Evolutionary conservation across 495 filamentous ascomycete genomes (phyloP).

Genomic region (Neurospora terricola): DNA sequence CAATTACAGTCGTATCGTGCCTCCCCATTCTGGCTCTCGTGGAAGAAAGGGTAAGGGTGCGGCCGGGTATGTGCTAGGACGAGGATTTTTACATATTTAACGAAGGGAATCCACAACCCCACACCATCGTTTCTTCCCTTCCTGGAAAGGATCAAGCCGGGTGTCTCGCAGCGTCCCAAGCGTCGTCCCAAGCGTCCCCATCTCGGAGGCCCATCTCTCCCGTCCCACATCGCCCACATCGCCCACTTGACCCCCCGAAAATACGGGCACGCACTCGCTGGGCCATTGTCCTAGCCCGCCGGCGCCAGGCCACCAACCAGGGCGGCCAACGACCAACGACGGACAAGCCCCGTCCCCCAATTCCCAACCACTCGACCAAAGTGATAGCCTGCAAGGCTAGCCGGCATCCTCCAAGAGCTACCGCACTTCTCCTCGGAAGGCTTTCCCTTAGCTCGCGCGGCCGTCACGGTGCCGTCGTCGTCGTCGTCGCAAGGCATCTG

Average conservation of each 20-base stretch:
- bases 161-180: not conserved
- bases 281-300: not conserved
- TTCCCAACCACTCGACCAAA: not conserved
- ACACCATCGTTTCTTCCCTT: not conserved
- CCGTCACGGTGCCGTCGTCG: not conserved
- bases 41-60: not conserved
- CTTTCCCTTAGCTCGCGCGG: not conserved
- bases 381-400: not conserved
- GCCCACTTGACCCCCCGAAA: not conserved
- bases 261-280: not conserved
- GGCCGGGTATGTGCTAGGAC: not conserved
- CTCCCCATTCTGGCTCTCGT: not conserved
- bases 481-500: not conserved
- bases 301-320: not conserved
- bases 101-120: not conserved
- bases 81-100: not conserved
- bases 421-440: not conserved
- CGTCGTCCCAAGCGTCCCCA: not conserved
- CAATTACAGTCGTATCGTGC: not conserved
- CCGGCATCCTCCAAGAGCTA: not conserved
- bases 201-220: not conserved
- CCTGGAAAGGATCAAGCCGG: not conserved
- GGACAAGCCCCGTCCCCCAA: not conserved
- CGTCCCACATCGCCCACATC: not conserved
- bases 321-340: not conserved